Evolutionary conservation across 73 alveolate genomes (phyloP).

Genomic region (Paramecium sexaurelia): DNA sequence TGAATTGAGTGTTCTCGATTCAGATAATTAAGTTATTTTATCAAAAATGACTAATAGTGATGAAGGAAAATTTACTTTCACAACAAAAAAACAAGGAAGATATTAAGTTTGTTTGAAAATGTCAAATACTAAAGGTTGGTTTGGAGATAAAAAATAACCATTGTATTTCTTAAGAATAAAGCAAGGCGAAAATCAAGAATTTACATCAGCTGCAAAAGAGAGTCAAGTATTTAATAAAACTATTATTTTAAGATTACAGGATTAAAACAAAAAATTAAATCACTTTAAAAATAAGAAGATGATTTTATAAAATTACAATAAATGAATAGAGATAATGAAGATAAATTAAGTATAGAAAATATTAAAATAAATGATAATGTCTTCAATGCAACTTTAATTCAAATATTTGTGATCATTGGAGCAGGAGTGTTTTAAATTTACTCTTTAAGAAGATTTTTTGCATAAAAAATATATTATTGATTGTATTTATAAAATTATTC

Average conservation of each 20-base stretch:
- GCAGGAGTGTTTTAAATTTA: constrained; percentile 40
- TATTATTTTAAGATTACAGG: constrained; percentile 24
- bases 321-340: constrained; percentile 54
- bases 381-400: constrained; percentile 7
- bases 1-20: constrained; percentile 48
- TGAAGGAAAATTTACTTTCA: constrained; percentile 54
- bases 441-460: constrained; percentile 51
- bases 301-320: constrained; percentile 25
- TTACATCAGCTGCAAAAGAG: constrained; percentile 47
- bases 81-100: constrained; percentile 43
- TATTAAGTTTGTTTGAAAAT: constrained; percentile 40
- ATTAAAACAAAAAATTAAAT: background rate
- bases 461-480: constrained; percentile 56
- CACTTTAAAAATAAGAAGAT: background rate
- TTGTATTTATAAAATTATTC: constrained; percentile 3
- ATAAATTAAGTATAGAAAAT: constrained; percentile 31
- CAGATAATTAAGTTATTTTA: background rate
- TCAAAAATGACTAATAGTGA: constrained; percentile 24
- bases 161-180: constrained; percentile 28
- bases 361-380: constrained; percentile 52
- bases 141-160: constrained; percentile 39
- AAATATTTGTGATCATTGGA: constrained; percentile 14
- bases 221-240: constrained; percentile 22
- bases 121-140: background rate
- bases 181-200: constrained; percentile 34